Conservation (phyloP, 2,329 filamentous ascomycete genomes). For the Aspergillus intermedius region DNA sequence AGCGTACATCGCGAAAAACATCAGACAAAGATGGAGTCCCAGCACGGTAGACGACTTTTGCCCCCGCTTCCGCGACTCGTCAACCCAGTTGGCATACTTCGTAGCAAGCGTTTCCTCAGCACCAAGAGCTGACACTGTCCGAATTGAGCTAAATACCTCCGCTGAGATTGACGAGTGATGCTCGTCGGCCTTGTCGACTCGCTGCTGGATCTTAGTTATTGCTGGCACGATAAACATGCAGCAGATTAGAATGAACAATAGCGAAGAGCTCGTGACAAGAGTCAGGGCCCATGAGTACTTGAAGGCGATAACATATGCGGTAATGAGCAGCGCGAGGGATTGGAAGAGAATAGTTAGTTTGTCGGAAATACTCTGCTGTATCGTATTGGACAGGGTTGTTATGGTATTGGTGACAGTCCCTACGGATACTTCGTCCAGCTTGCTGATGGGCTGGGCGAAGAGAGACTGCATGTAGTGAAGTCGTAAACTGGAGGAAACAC, state of each 20-base stretch:
- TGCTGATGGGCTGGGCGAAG: slow-evolving; percentile 45
- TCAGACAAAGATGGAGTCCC: slow-evolving; percentile 26
- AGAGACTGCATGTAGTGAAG: slow-evolving; percentile 45
- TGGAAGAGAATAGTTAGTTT: slow-evolving; percentile 42
- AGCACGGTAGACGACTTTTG: slow-evolving; percentile 20
- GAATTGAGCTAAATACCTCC: slow-evolving; percentile 38
- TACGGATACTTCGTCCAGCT: slow-evolving; percentile 45
- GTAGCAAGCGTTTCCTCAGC: slow-evolving; percentile 31
- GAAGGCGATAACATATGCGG: slow-evolving; percentile 48
- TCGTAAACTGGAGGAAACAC: slow-evolving; percentile 46
- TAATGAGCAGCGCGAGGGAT: slow-evolving; percentile 34
- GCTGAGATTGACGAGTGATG: slow-evolving; percentile 34
- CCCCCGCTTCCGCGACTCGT: slow-evolving; percentile 30
- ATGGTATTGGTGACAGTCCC: slow-evolving; percentile 48
- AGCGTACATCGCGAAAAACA: slow-evolving; percentile 33
- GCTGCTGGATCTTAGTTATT: slow-evolving; percentile 26
- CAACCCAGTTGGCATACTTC: slow-evolving; percentile 33
- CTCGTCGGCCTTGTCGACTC: slow-evolving; percentile 32
- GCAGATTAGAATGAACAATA: slow-evolving; percentile 38
- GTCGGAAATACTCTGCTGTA: slow-evolving; percentile 52
- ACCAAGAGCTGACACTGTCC: slow-evolving; percentile 41
- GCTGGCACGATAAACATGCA: slow-evolving; percentile 28
- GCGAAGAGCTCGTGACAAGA: slow-evolving; percentile 42
- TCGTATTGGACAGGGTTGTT: slow-evolving; percentile 47
- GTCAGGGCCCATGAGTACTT: slow-evolving; percentile 48